phyloP scores from a whole-genome alignment of 176 grass and related monocot species.

The Lolium rigidum region DNA sequence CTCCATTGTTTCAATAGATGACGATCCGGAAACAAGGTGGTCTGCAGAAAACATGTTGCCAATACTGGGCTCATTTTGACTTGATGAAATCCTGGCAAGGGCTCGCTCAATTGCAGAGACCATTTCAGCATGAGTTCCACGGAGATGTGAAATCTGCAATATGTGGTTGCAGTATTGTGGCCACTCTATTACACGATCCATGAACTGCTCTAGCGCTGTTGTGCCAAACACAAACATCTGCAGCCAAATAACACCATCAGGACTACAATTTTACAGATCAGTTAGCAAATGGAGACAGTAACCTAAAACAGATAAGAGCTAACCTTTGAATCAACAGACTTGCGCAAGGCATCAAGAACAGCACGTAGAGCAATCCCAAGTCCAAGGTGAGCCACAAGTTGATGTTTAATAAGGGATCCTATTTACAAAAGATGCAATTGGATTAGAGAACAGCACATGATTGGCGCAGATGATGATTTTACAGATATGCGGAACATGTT shows the following conservation, averaged over 20 bases:
- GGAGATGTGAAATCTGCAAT: conserved; percentile 97
- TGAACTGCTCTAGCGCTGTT: conserved; percentile 81
- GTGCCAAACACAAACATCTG: conserved; percentile 97
- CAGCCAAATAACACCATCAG: conserved; percentile 45
- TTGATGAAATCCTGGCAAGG: conserved; percentile 77
- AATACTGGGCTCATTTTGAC: conserved; percentile 72
- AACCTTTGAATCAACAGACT: conserved; percentile 93
- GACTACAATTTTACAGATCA: conserved; percentile 19
- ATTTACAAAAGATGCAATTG: conserved; percentile 29
- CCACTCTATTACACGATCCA: conserved; percentile 83
- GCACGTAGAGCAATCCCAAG: conserved; percentile 84
- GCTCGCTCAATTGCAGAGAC: conserved; percentile 74
- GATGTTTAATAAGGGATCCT: conserved; percentile 90
- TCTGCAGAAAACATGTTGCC: conserved; percentile 56
- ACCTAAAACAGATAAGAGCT: conserved; percentile 25
- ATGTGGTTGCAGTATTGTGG: conserved; percentile 94
- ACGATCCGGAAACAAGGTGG: conserved; percentile 59
- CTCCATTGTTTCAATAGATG: conserved; percentile 72
- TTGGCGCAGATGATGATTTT: conserved; percentile 2
- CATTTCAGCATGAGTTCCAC: conserved; percentile 70
- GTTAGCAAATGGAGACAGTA: conserved; percentile 12
- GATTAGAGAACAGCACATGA: conserved; percentile 34
- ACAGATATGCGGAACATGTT: not conserved
- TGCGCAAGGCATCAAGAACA: conserved; percentile 86
- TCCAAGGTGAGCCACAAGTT: conserved; percentile 67